phyloP scores from a whole-genome alignment of 192 early-diverging fungal species.

The Powellomyces hirtus region DNA sequence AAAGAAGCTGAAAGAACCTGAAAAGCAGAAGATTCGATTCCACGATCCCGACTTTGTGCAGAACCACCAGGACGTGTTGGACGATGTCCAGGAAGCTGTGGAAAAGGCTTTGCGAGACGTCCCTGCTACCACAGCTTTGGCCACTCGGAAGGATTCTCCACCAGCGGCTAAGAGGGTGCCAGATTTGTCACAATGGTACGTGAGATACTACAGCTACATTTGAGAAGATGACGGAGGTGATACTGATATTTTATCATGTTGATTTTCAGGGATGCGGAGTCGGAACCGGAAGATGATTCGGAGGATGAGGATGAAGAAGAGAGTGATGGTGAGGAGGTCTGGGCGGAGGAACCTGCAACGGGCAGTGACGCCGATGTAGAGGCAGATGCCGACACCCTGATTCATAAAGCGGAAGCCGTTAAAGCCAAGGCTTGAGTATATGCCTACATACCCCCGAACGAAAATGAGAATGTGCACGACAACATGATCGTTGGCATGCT shows the following conservation, averaged over 20 bases:
- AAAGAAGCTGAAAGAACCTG: constrained; percentile 65
- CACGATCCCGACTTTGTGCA: constrained; percentile 77
- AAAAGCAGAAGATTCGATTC: constrained; percentile 71
- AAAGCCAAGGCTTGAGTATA: too few species aligned
- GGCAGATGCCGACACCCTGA: too few species aligned
- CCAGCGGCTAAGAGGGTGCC: neutral
- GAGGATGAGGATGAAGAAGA: constrained; percentile 18
- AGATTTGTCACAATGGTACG: constrained; percentile 1
- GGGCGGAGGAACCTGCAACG: neutral
- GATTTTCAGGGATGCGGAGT: constrained; percentile 1
- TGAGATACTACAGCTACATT: neutral
- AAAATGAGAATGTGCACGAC: too few species aligned
- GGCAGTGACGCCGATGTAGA: neutral
- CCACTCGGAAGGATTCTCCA: neutral
- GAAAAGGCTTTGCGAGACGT: constrained; percentile 17
- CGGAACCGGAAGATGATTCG: constrained; percentile 8
- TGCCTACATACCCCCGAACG: too few species aligned
- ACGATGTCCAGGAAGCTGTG: constrained; percentile 36
- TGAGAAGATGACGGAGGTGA: neutral
- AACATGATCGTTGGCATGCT: too few species aligned
- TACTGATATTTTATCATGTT: neutral
- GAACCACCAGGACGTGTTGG: constrained; percentile 40
- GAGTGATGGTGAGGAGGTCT: neutral
- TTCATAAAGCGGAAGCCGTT: too few species aligned
- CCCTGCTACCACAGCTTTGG: neutral